phyloP scores from a whole-genome alignment of 345 rosid species.

The Citrus sinensis region DVS_A1.0 CM039162.1:8618001-8618500 shows the following conservation, averaged over 20 bases:
- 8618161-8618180: constrained; percentile 10
- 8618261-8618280: constrained; percentile 99
- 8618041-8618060: neutral
- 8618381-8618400: constrained; percentile 88
- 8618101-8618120: neutral
- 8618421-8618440: constrained; percentile 97
- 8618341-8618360: constrained; percentile 91
- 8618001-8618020: neutral
- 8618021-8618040: neutral
- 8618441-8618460: constrained; percentile 95
- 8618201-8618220: constrained; percentile 82
- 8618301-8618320: constrained; percentile 99
- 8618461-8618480: constrained; percentile 98
- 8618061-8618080: neutral
- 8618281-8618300: constrained; percentile 93
- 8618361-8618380: constrained; percentile 87
- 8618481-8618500: constrained; percentile 99
- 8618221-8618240: constrained; percentile 88
- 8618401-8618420: constrained; percentile 98
- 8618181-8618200: constrained; percentile 74
- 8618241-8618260: constrained; percentile 84
- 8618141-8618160: neutral
- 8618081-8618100: neutral
- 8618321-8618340: constrained; percentile 95
- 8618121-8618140: neutral